phyloP scores from a whole-genome alignment of 2,329 filamentous ascomycete genomes.

The Moelleriella libera region DNA sequence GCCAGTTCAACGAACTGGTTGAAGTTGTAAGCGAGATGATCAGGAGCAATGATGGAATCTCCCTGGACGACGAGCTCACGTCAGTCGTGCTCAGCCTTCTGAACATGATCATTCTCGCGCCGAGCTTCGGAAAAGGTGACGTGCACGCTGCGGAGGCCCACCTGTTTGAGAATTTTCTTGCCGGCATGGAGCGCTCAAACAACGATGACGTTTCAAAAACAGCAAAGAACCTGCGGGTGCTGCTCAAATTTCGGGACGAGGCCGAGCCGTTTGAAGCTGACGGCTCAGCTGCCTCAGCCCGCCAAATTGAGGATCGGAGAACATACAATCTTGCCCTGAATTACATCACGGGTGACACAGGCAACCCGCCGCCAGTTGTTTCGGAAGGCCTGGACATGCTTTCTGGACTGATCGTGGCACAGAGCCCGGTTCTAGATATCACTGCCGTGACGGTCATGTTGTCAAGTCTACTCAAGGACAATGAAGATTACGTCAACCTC shows the following conservation, averaged over 20 bases:
- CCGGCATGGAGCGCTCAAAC: conserved; percentile 22
- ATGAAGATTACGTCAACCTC: conserved; percentile 59
- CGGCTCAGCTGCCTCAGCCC: conserved; percentile 24
- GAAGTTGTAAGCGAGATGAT: conserved; percentile 50
- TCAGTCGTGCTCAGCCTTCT: conserved; percentile 44
- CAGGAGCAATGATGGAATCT: conserved; percentile 24
- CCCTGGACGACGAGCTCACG: conserved; percentile 31
- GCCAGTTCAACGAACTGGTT: conserved; percentile 49
- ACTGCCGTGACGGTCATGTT: conserved; percentile 49
- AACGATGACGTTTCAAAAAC: conserved; percentile 32
- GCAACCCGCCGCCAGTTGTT: conserved; percentile 52
- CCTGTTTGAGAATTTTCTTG: conserved; percentile 34
- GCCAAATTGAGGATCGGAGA: conserved; percentile 44
- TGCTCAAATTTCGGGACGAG: conserved; percentile 41
- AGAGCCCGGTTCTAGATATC: conserved; percentile 50
- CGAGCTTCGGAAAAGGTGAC: conserved; percentile 37
- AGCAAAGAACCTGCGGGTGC: conserved; percentile 38
- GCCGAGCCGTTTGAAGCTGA: conserved; percentile 29
- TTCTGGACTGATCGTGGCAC: conserved; percentile 37
- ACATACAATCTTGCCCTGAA: conserved; percentile 48
- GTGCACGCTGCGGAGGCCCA: conserved; percentile 25
- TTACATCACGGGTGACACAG: conserved; percentile 42
- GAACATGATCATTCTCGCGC: conserved; percentile 43
- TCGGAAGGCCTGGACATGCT: conserved; percentile 50
- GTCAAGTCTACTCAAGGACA: conserved; percentile 47